Evolutionary conservation across 208 protist species (phyloP).

Genomic region (Tritrichomonas foetus): DNA sequence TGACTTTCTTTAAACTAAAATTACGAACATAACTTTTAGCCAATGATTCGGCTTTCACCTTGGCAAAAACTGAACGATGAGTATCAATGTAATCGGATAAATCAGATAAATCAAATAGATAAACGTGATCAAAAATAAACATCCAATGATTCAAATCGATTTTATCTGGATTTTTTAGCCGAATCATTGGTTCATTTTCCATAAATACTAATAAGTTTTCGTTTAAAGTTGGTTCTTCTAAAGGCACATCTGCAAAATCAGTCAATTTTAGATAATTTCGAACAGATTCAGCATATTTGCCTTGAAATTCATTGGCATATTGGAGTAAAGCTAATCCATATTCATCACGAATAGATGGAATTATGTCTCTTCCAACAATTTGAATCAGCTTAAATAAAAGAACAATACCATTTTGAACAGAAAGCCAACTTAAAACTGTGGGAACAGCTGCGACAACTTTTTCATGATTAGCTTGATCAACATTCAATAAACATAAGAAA

Average conservation of each 20-base stretch:
- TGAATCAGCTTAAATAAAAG: neutral
- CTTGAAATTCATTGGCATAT: neutral
- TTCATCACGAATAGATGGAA: neutral
- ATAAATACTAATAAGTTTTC: no score
- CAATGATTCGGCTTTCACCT: no score
- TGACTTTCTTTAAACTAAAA: no score
- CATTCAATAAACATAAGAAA: neutral
- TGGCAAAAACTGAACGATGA: no score
- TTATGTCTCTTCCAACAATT: neutral
- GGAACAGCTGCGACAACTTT: neutral
- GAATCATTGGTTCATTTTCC: no score
- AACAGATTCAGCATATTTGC: neutral
- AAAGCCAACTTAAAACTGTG: neutral
- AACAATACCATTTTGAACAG: neutral
- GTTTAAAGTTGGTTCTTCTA: neutral
- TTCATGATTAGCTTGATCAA: constrained; percentile 22
- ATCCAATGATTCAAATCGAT: no score
- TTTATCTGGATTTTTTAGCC: no score
- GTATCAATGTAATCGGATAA: no score
- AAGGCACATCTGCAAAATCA: neutral
- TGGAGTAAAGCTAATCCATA: neutral
- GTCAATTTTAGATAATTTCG: neutral
- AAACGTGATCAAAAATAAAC: no score
- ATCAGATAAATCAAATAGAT: no score
- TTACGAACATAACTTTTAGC: no score